Evolutionary conservation across 2,329 filamentous ascomycete genomes (phyloP).

Genomic region (Neocatenulostroma microsporum): DNA sequence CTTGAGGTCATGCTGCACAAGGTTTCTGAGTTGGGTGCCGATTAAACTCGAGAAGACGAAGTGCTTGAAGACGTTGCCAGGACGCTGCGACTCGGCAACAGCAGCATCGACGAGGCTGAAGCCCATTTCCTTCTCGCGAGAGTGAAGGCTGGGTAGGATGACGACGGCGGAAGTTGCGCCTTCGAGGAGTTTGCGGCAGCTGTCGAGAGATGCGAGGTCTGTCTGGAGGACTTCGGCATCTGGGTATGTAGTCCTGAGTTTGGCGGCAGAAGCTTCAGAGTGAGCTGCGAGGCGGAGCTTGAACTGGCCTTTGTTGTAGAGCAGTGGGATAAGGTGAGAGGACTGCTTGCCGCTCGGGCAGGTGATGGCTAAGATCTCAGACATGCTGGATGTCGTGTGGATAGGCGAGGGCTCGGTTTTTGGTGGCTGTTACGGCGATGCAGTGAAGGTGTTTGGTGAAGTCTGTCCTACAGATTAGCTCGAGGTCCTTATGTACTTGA

Average conservation of each 20-base stretch:
- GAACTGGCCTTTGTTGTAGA: conserved; percentile 24
- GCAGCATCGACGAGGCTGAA: conserved; percentile 34
- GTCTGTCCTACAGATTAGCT: too few relatives aligned
- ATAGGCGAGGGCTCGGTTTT: too few relatives aligned
- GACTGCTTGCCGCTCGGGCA: conserved; percentile 33
- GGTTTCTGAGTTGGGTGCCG: conserved; percentile 27
- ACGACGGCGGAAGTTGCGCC: conserved; percentile 28
- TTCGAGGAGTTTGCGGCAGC: conserved; percentile 22
- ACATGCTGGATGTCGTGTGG: too few relatives aligned
- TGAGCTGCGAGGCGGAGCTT: conserved; percentile 30
- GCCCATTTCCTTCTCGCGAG: conserved; percentile 30
- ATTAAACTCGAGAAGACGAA: conserved; percentile 31
- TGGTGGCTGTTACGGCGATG: too few relatives aligned
- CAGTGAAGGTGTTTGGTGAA: too few relatives aligned
- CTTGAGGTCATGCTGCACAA: conserved; percentile 33
- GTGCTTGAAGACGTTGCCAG: conserved; percentile 25
- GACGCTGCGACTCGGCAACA: conserved; percentile 11
- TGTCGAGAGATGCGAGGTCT: conserved; percentile 21
- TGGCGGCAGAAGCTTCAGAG: conserved; percentile 20
- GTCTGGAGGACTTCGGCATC: conserved; percentile 27
- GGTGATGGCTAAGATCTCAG: conserved; percentile 24
- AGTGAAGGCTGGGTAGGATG: conserved; percentile 31
- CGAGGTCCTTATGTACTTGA: too few relatives aligned
- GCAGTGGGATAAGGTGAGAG: conserved; percentile 28
- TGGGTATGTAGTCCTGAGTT: conserved; percentile 23